These are phyloP conservation scores for Amanita brunnescens DNA, from an alignment of 768 basidiomycete species.

Conservation along the genomic window DNA sequence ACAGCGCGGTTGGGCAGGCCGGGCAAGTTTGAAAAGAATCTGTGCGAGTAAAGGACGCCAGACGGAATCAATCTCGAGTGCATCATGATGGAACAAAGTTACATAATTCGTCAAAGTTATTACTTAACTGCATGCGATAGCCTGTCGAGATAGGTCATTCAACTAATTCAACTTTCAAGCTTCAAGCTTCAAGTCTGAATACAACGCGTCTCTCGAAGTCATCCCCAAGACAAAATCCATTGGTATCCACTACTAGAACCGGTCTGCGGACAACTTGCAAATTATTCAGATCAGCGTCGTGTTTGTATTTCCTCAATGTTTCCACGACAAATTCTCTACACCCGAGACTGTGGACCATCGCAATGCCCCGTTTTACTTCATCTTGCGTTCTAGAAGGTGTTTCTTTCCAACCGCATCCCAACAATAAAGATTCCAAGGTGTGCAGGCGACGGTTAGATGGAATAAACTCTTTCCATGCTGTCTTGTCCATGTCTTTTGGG, in stretches of 20 bases:
- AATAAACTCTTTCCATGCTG: slow-evolving; percentile 23
- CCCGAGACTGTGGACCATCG: slow-evolving; percentile 24
- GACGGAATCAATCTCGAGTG: not conserved
- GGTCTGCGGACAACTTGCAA: not conserved
- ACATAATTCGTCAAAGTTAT: too few species aligned
- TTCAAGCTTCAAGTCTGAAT: not conserved
- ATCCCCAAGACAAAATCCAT: not conserved
- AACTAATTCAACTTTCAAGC: too few species aligned
- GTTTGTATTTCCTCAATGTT: slow-evolving; percentile 7
- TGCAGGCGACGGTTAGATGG: slow-evolving; percentile 27
- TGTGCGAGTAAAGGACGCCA: not conserved
- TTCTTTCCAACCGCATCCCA: slow-evolving; percentile 36
- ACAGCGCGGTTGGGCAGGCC: slow-evolving; percentile 39
- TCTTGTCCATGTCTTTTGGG: slow-evolving; percentile 10
- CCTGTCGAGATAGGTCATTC: too few species aligned
- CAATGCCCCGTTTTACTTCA: slow-evolving; percentile 20
- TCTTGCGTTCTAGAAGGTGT: not conserved
- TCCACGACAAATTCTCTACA: slow-evolving; percentile 9
- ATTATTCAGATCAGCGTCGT: not conserved
- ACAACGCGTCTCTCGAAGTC: not conserved
- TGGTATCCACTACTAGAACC: not conserved
- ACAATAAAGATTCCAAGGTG: slow-evolving; percentile 36
- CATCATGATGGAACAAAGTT: too few species aligned
- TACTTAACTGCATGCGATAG: too few species aligned
- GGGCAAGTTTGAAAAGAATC: not conserved